These are phyloP conservation scores for Paracamarosporium sp. DNA, from an alignment of 2,329 filamentous ascomycete genomes.

Conservation along the genomic window DNA sequence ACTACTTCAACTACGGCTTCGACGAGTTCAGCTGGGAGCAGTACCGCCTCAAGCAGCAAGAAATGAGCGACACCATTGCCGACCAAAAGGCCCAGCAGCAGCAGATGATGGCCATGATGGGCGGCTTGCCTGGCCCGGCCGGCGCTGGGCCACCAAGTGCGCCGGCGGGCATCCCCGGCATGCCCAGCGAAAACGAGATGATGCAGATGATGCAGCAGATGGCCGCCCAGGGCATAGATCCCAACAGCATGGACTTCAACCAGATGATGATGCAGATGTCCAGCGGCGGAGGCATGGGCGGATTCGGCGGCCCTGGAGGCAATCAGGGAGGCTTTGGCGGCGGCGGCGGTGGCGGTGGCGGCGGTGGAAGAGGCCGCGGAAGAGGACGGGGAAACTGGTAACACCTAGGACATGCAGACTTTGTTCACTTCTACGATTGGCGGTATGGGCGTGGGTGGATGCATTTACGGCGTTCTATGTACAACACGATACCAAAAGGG, in stretches of 20 bases:
- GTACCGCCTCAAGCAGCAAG: conserved; percentile 88
- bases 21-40: conserved; percentile 98
- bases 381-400: conserved; percentile 35
- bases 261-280: conserved; percentile 46
- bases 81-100: conserved; percentile 77
- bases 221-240: conserved; percentile 56
- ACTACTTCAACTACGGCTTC: conserved; percentile 99
- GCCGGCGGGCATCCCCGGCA: conserved; percentile 33
- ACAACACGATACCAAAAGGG: conserved; percentile 12
- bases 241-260: conserved; percentile 42
- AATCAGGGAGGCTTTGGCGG: conserved; percentile 33
- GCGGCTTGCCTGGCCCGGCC: conserved; percentile 20
- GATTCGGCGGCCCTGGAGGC: conserved; percentile 27
- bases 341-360: conserved; percentile 37
- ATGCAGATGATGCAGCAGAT: conserved; percentile 65
- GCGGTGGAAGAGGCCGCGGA: conserved; percentile 34
- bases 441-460: neutral
- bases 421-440: neutral
- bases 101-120: conserved; percentile 67
- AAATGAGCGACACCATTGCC: conserved; percentile 76
- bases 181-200: conserved; percentile 61
- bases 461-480: conserved; percentile 10
- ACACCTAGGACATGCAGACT: conserved; percentile 7
- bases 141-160: conserved; percentile 25
- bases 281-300: conserved; percentile 35